Evolutionary conservation across 169 alveolate genomes (phyloP), one percentile per base, ranked within the genome.

Genomic region (Babesia ovata): DNA sequence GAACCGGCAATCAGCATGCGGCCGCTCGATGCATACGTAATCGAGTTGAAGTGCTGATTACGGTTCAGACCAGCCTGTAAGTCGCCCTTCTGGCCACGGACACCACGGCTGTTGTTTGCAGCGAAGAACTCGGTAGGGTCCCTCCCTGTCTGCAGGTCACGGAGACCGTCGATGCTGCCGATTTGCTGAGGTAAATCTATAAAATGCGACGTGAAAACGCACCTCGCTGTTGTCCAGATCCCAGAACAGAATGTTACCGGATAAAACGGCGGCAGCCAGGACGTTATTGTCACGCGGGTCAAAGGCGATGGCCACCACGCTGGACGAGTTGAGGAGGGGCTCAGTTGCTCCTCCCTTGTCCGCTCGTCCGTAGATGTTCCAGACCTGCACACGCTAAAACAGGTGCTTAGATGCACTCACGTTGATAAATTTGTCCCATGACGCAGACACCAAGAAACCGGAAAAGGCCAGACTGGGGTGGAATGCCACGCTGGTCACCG

Each of bases 371-470:
- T 86, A 92, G 52, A 92, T 70, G 58, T 89, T 88, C 93, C 93
- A 89, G 21, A 83, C 72, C 89, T 65, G 82, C 77, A 77, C 14
- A 8, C 6, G 0, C 0, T 45, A 7, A 6, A 63, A 0, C 52
- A 17, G 9, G 13, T 0, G 28, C 22, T 6, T 28, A 45, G 87
- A 53, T 56, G 88, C 95, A 95, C 97, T 92, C 59, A 96, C 94
- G 76, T 95, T 93, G n/a, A 94, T 94, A 11, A 96, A 87, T 53
- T 92, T 92, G 81, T 97, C 99, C 99, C 99, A 95, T 56, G 98
- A 95, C 17, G 98, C 96, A 26, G 97, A 94, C n/a, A 95, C 96
- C 65, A 97, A 89, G 67, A 94, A 72, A 22, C 95, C 94, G 70
- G 90, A 85, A 82, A 65, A 85, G 19, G 87, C 82, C 54, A 89